Evolutionary conservation across 78 protist species (phyloP).

Genomic region (Isochrysis galbana): DNA sequence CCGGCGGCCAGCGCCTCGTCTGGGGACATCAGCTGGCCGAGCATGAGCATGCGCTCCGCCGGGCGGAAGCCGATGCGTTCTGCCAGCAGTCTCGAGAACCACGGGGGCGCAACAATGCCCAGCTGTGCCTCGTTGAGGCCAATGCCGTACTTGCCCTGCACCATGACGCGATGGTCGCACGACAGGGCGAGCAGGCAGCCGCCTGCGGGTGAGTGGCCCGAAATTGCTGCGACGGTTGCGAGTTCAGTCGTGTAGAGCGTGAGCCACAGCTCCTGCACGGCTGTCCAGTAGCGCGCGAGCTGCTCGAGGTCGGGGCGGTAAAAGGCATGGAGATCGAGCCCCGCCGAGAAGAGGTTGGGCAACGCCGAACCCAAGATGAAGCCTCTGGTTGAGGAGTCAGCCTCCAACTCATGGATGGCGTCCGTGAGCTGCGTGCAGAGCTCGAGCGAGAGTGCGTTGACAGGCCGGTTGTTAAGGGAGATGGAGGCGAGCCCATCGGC

Average conservation of each 20-base stretch:
- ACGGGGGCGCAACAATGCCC: constrained; percentile 4
- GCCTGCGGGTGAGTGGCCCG: constrained; percentile 8
- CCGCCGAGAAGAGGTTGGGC: background rate
- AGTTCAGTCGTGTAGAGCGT: background rate
- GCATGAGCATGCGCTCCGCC: background rate
- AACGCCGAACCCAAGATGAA: background rate
- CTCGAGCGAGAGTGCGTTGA: background rate
- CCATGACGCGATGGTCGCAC: constrained; percentile 30
- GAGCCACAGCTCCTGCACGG: background rate
- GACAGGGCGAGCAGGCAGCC: constrained; percentile 20
- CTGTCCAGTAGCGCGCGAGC: background rate
- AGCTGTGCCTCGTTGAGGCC: constrained; percentile 31
- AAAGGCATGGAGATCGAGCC: background rate
- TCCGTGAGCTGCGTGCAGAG: background rate
- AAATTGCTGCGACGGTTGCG: background rate
- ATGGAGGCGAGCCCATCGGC: background rate
- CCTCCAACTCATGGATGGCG: background rate
- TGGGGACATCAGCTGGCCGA: background rate
- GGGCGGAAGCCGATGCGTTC: background rate
- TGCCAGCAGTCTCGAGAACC: background rate
- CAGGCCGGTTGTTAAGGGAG: background rate
- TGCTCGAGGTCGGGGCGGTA: background rate
- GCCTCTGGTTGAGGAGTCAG: background rate
- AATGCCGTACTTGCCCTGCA: background rate
- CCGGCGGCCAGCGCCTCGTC: constrained; percentile 7